Base-by-base conservation (phyloP, 31 red algal genomes). In the Pterothamnion heteromorphum region DNA sequence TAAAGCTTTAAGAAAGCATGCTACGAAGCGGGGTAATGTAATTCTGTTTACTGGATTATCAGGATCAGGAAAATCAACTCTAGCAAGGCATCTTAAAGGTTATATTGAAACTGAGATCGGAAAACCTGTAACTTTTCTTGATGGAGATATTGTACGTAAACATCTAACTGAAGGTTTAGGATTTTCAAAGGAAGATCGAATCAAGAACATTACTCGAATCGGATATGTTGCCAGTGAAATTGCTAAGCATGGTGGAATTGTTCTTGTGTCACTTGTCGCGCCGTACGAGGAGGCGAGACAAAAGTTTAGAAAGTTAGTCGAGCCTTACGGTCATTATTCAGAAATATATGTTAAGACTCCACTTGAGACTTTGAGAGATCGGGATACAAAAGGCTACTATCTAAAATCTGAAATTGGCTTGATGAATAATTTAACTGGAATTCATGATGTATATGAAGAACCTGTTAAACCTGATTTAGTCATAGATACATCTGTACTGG, bases 131-230 rank as follows among this genome's bases (percentile, higher is more conserved):
- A 88, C 85, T 31, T 39, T 44, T 18, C 85, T 88, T 18, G 85
- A 88, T 58, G 85, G 85, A 4, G 85, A 88, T 32, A 32, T 64
- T 32, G 85, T 88, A 32, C 85, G 85, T 57, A 14, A 44, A 5
- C 23, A 88, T 26, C 85, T 88, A 5, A n/a, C 85, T 4, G n/a
- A 5, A 4, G 85, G 58, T 4, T 39, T 88, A 5, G 36, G 35
- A 4, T 88, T 88, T 32, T 64, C 34, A 4, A 44, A 57, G 85
- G 34, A 88, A 26, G 9, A 88, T 39, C 85, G 85, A 4, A 39
- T 58, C 36, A 4, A 21, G 9, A 88, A 88, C 36, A 57, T 88
- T 14, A 4, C 4, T 14, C 85, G 85, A 4, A 57, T 88, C 20
- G 85, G 34, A 4, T 88, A 30, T 58, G 85, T 88, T 26, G 85